Conservation (phyloP, 805 yeast species). For the Zygoascus bituminiphila region DNA sequence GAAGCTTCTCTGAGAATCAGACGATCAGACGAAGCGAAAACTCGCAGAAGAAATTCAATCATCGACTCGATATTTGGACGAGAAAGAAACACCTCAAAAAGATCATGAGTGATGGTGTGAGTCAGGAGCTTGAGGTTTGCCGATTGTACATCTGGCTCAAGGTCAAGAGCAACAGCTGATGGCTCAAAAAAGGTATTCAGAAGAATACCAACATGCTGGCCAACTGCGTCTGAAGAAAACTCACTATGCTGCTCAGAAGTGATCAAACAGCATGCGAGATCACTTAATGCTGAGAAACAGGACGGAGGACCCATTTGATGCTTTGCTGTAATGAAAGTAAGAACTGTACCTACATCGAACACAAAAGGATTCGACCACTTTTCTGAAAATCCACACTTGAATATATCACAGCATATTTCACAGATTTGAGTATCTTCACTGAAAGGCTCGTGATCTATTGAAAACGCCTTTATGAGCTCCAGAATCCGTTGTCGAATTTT, state of each 20-base stretch:
- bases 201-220: slow-evolving; percentile 6
- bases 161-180: slow-evolving; percentile 8
- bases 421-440: slow-evolving; percentile 42
- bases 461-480: slow-evolving; percentile 35
- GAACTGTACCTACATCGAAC: slow-evolving; percentile 35
- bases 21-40: slow-evolving; percentile 43
- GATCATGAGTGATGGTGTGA: slow-evolving; percentile 12
- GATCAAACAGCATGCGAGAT: slow-evolving; percentile 24
- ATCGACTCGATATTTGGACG: slow-evolving; percentile 19
- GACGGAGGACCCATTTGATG: slow-evolving; percentile 19
- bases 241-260: slow-evolving; percentile 8
- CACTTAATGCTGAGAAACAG: slow-evolving; percentile 20
- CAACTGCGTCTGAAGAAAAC: background rate
- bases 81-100: slow-evolving; percentile 13
- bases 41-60: slow-evolving; percentile 32
- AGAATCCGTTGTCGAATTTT: slow-evolving; percentile 36
- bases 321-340: slow-evolving; percentile 35
- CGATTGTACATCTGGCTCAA: slow-evolving; percentile 23
- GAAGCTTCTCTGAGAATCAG: slow-evolving; percentile 45
- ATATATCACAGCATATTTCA: slow-evolving; percentile 55
- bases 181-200: slow-evolving; percentile 15
- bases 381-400: slow-evolving; percentile 60
- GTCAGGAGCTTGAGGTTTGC: slow-evolving; percentile 25
- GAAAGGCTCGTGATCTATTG: slow-evolving; percentile 33
- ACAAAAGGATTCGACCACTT: slow-evolving; percentile 58